phyloP scores from a whole-genome alignment of 352 stramenopile genomes.

The Thalassiosira oceanica region DNA sequence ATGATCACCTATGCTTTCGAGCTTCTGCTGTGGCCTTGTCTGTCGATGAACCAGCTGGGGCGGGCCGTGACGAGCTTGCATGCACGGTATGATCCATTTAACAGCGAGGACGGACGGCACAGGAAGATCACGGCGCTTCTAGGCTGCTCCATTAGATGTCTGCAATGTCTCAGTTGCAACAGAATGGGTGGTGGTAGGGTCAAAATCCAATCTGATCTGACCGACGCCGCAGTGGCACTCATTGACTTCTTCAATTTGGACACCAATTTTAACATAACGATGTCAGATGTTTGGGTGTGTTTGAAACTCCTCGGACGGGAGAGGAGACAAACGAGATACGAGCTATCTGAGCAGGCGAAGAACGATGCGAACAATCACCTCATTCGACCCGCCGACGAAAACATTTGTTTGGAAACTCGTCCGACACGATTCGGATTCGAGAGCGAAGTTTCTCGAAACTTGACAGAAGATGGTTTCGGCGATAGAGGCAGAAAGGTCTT shows the following conservation, averaged over 20 bases:
- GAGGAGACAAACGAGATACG: conserved; percentile 16
- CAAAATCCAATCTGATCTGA: conserved; percentile 20
- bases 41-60: conserved; percentile 20
- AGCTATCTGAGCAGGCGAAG: conserved; percentile 21
- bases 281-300: conserved; percentile 25
- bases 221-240: conserved; percentile 30
- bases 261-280: conserved; percentile 16
- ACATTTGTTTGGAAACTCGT: no score
- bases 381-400: no score
- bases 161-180: conserved; percentile 33
- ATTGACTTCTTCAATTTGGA: conserved; percentile 36
- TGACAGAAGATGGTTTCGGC: no score
- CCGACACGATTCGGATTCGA: no score
- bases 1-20: conserved; percentile 30
- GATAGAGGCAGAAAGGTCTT: no score
- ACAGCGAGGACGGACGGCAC: conserved; percentile 5
- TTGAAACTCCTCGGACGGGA: conserved; percentile 28
- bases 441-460: no score
- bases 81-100: not conserved
- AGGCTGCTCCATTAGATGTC: conserved; percentile 16
- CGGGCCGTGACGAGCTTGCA: not conserved
- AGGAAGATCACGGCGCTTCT: conserved; percentile 8
- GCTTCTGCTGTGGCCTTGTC: conserved; percentile 18
- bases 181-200: conserved; percentile 32
- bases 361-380: no score